Base-by-base conservation (phyloP, 192 early-diverging fungal species). In the Podila epicladia region DNA sequence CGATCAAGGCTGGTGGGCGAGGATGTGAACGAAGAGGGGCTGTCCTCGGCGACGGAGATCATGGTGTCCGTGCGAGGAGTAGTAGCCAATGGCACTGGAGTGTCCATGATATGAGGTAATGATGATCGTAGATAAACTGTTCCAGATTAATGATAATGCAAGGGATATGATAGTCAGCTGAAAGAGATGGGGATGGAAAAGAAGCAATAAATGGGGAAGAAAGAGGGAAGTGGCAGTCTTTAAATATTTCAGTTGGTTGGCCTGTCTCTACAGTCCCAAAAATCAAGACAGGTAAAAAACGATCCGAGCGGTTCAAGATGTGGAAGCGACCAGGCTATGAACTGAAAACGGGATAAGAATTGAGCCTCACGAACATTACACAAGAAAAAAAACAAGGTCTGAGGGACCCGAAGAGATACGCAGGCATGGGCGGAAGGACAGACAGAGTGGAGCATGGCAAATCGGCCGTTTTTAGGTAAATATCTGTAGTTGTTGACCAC, bases 101-200 rank as follows among this genome's bases (percentile, higher is more conserved):
- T 8, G 53, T 37, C 38, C 35, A 26, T 31, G 38, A 12, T 45
- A 45, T 45, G 41, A 45, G 19, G 9, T 7, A 12, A 55, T 11
- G 11, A 55, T 24, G 32, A 28, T 32, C 17, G 65, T 12, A 63
- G 31, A n/a, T 19, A 11, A 29, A n/a, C 35, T n/a, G 3, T 45
- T 38, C 62, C 5, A 63, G 31, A n/a, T 37, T 37, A 37, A 45
- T 37, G n/a, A 4, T 63, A 7, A 29, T 29, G 24, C 24, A 24
- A 29, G 58, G 58, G 57, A 69, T 45, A 1, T 38, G 41, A 45
- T 45, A 45, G 41, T 17, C 41, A 45, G 17, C 41, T 15, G 13
- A 12, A 15, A 17, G 41, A n/a, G 64, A 41, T 32, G 64, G 53
- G 38, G 64, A 70, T 26, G 24, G n/a, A 5, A 68, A 17, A 58